Evolutionary conservation across 805 yeast genomes (phyloP).

Genomic region (Wickerhamomyces chaumierensis): DNA sequence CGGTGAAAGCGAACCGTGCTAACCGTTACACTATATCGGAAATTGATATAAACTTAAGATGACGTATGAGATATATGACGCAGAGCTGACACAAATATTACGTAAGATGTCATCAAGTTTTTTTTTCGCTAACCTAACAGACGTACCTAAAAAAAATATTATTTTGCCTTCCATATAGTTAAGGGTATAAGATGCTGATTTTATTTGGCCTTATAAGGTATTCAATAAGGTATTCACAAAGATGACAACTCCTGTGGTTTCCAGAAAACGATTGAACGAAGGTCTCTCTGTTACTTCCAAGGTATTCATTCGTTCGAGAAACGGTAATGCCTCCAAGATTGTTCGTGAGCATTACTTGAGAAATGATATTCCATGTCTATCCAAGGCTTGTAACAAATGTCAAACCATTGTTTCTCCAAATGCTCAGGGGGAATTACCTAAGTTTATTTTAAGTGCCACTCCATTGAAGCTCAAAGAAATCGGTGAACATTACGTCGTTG

Average conservation of each 20-base stretch:
- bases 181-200: too few species aligned
- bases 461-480: slow-evolving; percentile 42
- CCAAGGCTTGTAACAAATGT: slow-evolving; percentile 59
- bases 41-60: too few species aligned
- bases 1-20: slow-evolving; percentile 4
- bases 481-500: slow-evolving; percentile 68
- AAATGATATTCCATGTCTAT: slow-evolving; percentile 85
- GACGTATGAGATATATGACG: too few species aligned
- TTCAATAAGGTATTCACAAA: too few species aligned
- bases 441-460: slow-evolving; percentile 47
- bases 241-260: slow-evolving; percentile 7
- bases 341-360: slow-evolving; percentile 92
- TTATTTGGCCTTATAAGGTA: too few species aligned
- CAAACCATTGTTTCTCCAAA: slow-evolving; percentile 41
- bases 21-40: too few species aligned
- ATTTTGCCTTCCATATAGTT: too few species aligned
- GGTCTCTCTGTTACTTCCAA: slow-evolving; percentile 69
- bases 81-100: too few species aligned
- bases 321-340: slow-evolving; percentile 82
- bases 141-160: too few species aligned
- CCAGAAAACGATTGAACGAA: slow-evolving; percentile 30
- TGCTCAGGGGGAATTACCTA: slow-evolving; percentile 56
- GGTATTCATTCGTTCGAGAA: slow-evolving; percentile 83
- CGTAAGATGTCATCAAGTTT: too few species aligned
- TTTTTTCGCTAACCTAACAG: too few species aligned